Evolutionary conservation across 805 yeast species (phyloP).

Genomic region (Ogataea angusta): DNA sequence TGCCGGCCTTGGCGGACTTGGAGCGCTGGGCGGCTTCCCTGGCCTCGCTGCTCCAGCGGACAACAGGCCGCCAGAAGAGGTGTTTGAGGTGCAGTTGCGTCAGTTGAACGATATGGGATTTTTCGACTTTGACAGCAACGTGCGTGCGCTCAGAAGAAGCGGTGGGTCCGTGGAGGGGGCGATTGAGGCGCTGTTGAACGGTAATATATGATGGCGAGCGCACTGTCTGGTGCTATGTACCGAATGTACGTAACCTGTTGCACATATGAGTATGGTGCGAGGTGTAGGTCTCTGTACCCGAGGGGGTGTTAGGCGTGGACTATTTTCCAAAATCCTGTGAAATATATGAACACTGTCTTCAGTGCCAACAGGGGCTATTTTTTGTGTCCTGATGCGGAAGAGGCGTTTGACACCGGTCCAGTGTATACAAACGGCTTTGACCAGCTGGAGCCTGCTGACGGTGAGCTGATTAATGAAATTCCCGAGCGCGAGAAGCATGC

Average conservation of each 20-base stretch:
- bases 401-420: conserved; percentile 7
- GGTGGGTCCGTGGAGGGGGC: conserved; percentile 99
- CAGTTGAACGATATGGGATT: conserved; percentile 84
- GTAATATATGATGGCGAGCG: conserved; percentile 37
- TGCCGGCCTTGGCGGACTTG: conserved; percentile 31
- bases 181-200: conserved; percentile 75
- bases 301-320: conserved; percentile 1
- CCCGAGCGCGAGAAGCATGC: conserved; percentile 1
- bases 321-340: too few species aligned
- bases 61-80: conserved; percentile 75
- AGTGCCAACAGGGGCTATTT: conserved; percentile 25
- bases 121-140: conserved; percentile 87
- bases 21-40: conserved; percentile 47
- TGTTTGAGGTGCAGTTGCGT: conserved; percentile 66
- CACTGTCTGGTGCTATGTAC: neutral
- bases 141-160: conserved; percentile 85
- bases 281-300: neutral
- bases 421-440: conserved; percentile 42
- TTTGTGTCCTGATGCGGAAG: conserved; percentile 13
- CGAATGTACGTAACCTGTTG: neutral
- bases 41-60: conserved; percentile 63
- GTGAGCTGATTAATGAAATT: conserved; percentile 6
- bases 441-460: conserved; percentile 35
- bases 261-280: neutral
- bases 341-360: conserved; percentile 17